Base-by-base conservation (phyloP, 176 grass and related monocot species). In the Thinopyrum elongatum region DNA sequence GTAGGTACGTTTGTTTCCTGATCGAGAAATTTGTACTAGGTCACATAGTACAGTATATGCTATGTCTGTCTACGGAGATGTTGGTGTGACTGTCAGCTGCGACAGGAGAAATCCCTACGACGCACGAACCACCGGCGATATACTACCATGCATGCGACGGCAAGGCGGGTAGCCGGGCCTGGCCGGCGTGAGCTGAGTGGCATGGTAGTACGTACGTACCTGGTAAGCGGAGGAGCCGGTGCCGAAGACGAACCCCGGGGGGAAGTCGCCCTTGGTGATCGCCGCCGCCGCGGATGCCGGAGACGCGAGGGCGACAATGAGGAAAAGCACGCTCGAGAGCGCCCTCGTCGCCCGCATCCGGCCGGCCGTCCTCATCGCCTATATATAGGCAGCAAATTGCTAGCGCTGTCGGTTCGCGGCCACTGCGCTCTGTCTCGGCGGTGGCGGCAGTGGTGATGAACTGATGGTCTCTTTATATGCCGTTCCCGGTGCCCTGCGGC, bases 191-290 rank as follows among this genome's bases (percentile, higher is more conserved):
- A 51, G 15, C 47, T 0, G 47, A 17, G 51, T 21, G 51, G 6
- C 53, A 22, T 57, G 3, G 58, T 3, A 25, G 8, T 21, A 1
- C 14, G 63, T 65, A 3, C 19, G 74, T 62, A 95, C 93, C 93
- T 95, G 93, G 83, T 90, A 90, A 31, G 93, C 93, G n/a, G 93
- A 95, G 74, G 93, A 86, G 77, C 93, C 93, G 82, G 83, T 88
- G 71, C 90, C 93, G 76, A 95, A 95, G 74, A 95, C 64, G 81
- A 95, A 95, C 8, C 79, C 88, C 21, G 81, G 13, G 1, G 93
- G 93, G 79, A 90, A 95, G 67, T 92, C 93, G 12, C 55, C 82
- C 53, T 70, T 83, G 82, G 85, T 92, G 82, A 95, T 84, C 8
- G 70, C 74, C 8, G 80, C 29, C 34, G 71, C 38, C 6, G 21